Evolutionary conservation across 2,329 filamentous ascomycete species (phyloP).

Genomic region (Paraphoma chrysanthemicola): DNA sequence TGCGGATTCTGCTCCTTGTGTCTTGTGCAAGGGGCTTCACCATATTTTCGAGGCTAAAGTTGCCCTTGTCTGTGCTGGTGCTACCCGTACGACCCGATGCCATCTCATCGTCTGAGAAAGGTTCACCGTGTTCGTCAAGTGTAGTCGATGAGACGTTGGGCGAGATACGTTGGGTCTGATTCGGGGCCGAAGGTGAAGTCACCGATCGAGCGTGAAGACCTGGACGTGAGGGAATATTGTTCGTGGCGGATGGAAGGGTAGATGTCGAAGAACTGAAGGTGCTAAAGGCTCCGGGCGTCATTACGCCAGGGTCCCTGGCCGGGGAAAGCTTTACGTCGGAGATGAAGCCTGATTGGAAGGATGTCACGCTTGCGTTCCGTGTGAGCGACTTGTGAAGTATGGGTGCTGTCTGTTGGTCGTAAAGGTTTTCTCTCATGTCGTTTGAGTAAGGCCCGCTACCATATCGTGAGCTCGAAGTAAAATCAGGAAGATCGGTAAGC

Average conservation of each 20-base stretch:
- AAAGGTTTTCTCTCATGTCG: constrained; percentile 72
- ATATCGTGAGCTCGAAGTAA: constrained; percentile 40
- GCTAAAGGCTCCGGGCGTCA: constrained; percentile 65
- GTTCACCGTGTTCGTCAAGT: constrained; percentile 77
- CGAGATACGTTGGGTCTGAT: constrained; percentile 51
- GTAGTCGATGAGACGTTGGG: constrained; percentile 63
- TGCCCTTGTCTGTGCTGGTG: constrained; percentile 29
- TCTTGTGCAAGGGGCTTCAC: constrained; percentile 65
- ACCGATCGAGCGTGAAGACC: constrained; percentile 81
- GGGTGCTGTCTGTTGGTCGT: constrained; percentile 91
- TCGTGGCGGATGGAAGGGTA: constrained; percentile 24
- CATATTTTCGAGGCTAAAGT: constrained; percentile 55
- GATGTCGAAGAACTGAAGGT: constrained; percentile 33
- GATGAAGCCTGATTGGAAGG: constrained; percentile 84
- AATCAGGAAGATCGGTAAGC: constrained; percentile 41
- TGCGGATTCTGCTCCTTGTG: constrained; percentile 56
- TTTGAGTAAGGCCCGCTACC: constrained; percentile 33
- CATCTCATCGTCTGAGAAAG: constrained; percentile 78
- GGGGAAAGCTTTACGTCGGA: constrained; percentile 72
- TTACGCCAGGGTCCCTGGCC: constrained; percentile 57
- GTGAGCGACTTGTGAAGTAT: constrained; percentile 84
- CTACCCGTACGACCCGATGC: constrained; percentile 54
- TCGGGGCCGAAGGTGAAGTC: constrained; percentile 73
- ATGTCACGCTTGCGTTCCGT: constrained; percentile 73
- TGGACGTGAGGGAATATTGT: constrained; percentile 57